Evolutionary conservation across 768 basidiomycete species (phyloP).

Genomic region (Termitomyces sp.): DNA sequence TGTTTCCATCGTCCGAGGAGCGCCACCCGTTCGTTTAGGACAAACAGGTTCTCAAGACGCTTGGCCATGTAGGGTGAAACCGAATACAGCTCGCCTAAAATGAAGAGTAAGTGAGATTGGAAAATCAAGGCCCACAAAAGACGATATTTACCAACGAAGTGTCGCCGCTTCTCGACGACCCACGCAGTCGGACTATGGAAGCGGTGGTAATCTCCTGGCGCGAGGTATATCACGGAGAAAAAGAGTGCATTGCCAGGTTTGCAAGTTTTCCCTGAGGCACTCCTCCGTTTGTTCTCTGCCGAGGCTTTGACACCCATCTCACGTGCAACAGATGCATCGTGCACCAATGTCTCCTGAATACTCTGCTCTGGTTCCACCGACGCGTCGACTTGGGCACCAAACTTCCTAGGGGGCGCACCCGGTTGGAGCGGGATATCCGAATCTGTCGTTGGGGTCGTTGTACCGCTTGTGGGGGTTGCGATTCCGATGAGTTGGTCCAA

Average conservation of each 20-base stretch:
- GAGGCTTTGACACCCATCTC: slow-evolving; percentile 59
- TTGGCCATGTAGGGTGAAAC: slow-evolving; percentile 96
- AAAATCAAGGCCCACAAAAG: slow-evolving; percentile 9
- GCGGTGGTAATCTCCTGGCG: slow-evolving; percentile 97
- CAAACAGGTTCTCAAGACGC: slow-evolving; percentile 88
- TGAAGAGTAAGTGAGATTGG: background rate
- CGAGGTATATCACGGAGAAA: slow-evolving; percentile 95
- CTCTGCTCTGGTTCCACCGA: slow-evolving; percentile 55
- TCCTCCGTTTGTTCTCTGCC: slow-evolving; percentile 24
- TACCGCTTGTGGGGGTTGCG: slow-evolving; percentile 17
- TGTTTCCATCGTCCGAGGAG: slow-evolving; percentile 92
- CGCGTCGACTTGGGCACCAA: slow-evolving; percentile 70
- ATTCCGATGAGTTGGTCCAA: slow-evolving; percentile 84
- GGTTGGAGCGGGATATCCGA: slow-evolving; percentile 27
- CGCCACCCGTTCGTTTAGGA: slow-evolving; percentile 97
- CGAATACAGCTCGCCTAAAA: slow-evolving; percentile 84
- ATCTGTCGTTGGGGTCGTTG: slow-evolving; percentile 32
- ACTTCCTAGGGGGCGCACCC: slow-evolving; percentile 43
- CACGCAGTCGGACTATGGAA: slow-evolving; percentile 96
- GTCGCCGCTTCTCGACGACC: slow-evolving; percentile 95
- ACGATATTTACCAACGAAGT: slow-evolving; percentile 73
- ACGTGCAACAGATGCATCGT: slow-evolving; percentile 68
- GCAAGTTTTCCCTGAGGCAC: slow-evolving; percentile 44
- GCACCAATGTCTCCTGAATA: slow-evolving; percentile 54
- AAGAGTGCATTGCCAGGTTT: slow-evolving; percentile 81